Percentiles rank a stretch among this genome's conserved stretches.
These are phyloP conservation scores for Delonix regia DNA, from an alignment of 306 rosid genomes.

Conservation along the genomic window DNA sequence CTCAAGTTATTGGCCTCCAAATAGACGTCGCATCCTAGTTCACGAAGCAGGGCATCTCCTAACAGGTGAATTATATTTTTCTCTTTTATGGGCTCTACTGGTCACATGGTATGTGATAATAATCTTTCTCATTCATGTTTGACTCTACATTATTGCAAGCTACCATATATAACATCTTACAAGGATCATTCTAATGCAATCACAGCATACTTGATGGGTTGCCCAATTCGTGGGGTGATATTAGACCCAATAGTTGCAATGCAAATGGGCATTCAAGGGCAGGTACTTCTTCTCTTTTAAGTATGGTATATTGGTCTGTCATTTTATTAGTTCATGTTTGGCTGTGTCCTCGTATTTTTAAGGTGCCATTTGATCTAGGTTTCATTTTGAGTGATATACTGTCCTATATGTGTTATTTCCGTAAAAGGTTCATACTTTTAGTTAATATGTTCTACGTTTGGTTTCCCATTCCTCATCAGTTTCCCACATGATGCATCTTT, in stretches of 20 bases:
- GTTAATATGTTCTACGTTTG: neutral
- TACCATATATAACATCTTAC: slow-evolving; percentile 25
- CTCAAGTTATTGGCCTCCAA: slow-evolving; percentile 97
- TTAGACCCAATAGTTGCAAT: slow-evolving; percentile 91
- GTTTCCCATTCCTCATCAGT: neutral
- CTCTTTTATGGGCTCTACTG: slow-evolving; percentile 17
- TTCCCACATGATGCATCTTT: neutral
- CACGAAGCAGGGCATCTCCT: slow-evolving; percentile 97
- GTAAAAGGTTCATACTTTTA: neutral
- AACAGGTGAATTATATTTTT: slow-evolving; percentile 49
- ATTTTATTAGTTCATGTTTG: slow-evolving; percentile 21
- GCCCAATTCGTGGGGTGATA: slow-evolving; percentile 95
- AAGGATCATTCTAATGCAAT: slow-evolving; percentile 32
- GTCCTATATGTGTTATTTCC: neutral
- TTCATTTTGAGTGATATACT: neutral
- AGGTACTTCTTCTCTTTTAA: slow-evolving; percentile 57
- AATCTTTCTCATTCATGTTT: slow-evolving; percentile 10
- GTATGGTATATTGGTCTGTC: slow-evolving; percentile 4
- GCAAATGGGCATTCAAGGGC: slow-evolving; percentile 99
- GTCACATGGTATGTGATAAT: neutral
- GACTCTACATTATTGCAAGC: slow-evolving; percentile 10
- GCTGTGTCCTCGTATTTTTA: slow-evolving; percentile 2
- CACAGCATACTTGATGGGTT: slow-evolving; percentile 93
- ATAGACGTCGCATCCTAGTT: slow-evolving; percentile 75
- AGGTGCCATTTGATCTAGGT: neutral